A percentile compares a stretch with the other conserved stretches of the same genome.
These are phyloP conservation scores for Collybia sordida DNA, from an alignment of 768 basidiomycete genomes.

Conservation along the genomic window DNA sequence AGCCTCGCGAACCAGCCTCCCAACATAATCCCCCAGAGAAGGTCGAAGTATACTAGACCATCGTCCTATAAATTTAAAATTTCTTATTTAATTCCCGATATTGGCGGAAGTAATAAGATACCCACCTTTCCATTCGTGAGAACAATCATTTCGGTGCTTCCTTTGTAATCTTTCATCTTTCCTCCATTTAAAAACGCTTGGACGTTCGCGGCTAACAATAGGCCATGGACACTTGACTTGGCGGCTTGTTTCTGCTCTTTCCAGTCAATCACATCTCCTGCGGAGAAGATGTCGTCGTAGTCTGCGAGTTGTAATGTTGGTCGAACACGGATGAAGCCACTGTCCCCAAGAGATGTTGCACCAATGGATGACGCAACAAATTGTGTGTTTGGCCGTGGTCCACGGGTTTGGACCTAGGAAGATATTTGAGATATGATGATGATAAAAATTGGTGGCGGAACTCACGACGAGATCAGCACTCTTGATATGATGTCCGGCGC, in stretches of 20 bases:
- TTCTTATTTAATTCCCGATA: conserved; percentile 3
- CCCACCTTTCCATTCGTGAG: conserved; percentile 59
- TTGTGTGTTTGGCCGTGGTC: conserved; percentile 49
- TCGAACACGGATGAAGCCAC: conserved; percentile 48
- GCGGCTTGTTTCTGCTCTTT: conserved; percentile 58
- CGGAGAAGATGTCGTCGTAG: conserved; percentile 60
- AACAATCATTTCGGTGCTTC: conserved; percentile 53
- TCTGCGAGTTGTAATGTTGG: conserved; percentile 57
- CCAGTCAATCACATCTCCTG: conserved; percentile 67
- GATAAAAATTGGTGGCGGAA: background rate
- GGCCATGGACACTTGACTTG: conserved; percentile 47
- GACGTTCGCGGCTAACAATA: conserved; percentile 50
- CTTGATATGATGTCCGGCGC: conserved; percentile 46
- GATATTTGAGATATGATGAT: background rate
- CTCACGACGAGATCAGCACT: conserved; percentile 60
- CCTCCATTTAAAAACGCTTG: conserved; percentile 37
- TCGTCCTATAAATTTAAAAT: conserved; percentile 28
- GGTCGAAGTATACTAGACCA: conserved; percentile 40
- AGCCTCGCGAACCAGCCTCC: conserved; percentile 43
- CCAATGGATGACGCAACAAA: conserved; percentile 45
- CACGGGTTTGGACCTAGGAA: conserved; percentile 36
- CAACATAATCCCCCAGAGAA: conserved; percentile 47
- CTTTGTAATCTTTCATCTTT: conserved; percentile 42
- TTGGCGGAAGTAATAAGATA: background rate
- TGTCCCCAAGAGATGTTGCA: conserved; percentile 31